Percentiles rank a stretch among this genome's conserved stretches.
These are phyloP conservation scores for Sporothrix pseudoabietina DNA, from an alignment of 2,329 filamentous ascomycete genomes.

Conservation along the genomic window DNA sequence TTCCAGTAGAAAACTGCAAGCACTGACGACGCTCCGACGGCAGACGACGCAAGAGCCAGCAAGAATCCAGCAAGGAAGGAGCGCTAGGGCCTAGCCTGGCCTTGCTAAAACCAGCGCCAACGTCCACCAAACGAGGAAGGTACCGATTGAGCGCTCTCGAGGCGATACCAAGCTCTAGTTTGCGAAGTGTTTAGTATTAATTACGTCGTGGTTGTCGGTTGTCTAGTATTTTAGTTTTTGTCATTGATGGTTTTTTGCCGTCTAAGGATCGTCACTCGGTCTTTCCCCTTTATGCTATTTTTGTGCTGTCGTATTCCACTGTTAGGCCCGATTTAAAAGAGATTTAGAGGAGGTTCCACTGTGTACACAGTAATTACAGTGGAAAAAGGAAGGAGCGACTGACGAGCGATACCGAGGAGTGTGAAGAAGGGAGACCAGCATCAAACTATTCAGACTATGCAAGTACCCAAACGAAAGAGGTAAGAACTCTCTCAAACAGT, in stretches of 20 bases:
- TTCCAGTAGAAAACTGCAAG: background rate
- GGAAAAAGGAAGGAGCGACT: background rate
- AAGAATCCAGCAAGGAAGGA: background rate
- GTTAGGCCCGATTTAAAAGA: background rate
- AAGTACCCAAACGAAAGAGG: background rate
- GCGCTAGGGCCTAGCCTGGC: background rate
- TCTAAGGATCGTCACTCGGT: background rate
- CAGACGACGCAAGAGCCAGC: background rate
- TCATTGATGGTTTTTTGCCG: background rate
- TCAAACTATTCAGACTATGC: background rate
- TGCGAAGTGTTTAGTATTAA: background rate
- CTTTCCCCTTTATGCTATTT: conserved; percentile 16
- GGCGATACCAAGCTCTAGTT: background rate
- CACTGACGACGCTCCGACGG: conserved; percentile 13
- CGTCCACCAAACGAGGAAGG: background rate
- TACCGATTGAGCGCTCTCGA: conserved; percentile 16
- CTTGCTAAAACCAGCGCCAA: background rate
- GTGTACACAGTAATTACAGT: background rate
- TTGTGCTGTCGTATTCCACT: background rate
- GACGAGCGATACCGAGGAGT: background rate
- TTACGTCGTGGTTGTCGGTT: too few species aligned
- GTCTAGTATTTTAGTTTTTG: background rate
- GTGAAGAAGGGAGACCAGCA: background rate
- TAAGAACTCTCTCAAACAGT: background rate
- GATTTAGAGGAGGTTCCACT: background rate